Base-by-base conservation (phyloP, 2,329 filamentous ascomycete genomes). In the Corniculantispora saksenae region DNA sequence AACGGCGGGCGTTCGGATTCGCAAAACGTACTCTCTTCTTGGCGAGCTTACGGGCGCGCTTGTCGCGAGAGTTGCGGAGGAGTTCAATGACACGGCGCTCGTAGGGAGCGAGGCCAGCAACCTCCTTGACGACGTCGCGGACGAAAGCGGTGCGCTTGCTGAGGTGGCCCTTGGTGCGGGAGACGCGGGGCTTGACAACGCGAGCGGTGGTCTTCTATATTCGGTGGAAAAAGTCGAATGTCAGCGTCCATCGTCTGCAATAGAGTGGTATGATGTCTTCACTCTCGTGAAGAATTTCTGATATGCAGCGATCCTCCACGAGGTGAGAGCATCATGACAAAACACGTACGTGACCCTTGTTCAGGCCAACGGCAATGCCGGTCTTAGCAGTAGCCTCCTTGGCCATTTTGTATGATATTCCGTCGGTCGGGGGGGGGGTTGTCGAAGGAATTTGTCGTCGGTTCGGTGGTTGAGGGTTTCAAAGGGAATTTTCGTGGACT, bases 21-120 rank as follows among this genome's bases (percentile, higher is more conserved):
- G 32, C 32, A 32, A n/a, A 67, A 88, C 91, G 74, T 88, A 94
- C 91, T 83, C 94, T 90, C 92, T 97, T 97, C 94, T 98, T 98
- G 78, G 94, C 94, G 79, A 97, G 92, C 91, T 97, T 97, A 76
- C 94, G 89, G 78, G 94, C 94, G 84, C 94, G 93, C 92, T 98
- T 98, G 85, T 99, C 95, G 87, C 97, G 96, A 86, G 88, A 91
- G 91, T 99, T 99, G 78, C 95, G 93, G 84, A 99, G 91, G 81
- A 99, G 86, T 89, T 99, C 95, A 80, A 99, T 97, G 76, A 99
- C 92, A 80, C 95, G 93, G 83, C 95, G 94, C 90, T 99, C 95
- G 82, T 99, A 95, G 78, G 92, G 92, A 75, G 92, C 92, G 75
- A 95, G 91, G 79, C 92, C 95, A 82, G 94, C 90, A 82, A 98